Conservation (phyloP, 2,329 filamentous ascomycete species). For the Phialophora tarda region DNA sequence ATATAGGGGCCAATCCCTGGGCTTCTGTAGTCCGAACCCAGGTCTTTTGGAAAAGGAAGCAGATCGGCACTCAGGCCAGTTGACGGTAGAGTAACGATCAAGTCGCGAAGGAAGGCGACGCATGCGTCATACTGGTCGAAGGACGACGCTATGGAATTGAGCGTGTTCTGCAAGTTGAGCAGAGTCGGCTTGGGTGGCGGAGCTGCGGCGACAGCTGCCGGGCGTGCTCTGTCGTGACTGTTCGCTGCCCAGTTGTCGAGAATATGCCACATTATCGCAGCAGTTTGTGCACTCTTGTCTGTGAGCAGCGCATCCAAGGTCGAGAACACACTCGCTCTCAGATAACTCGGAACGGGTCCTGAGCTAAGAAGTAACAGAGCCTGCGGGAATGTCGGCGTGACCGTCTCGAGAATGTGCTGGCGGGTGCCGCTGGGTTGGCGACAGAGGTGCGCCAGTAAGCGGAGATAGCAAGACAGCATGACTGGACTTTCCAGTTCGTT, state of each 20-base stretch:
- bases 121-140: slow-evolving; percentile 89
- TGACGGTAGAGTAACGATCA: slow-evolving; percentile 67
- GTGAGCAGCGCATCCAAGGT: slow-evolving; percentile 76
- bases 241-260: slow-evolving; percentile 39
- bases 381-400: slow-evolving; percentile 71
- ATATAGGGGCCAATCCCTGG: slow-evolving; percentile 91
- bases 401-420: slow-evolving; percentile 71
- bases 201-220: slow-evolving; percentile 18
- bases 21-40: slow-evolving; percentile 77
- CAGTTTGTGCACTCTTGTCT: slow-evolving; percentile 69
- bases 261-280: slow-evolving; percentile 67
- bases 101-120: slow-evolving; percentile 73
- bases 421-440: slow-evolving; percentile 74
- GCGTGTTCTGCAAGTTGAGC: slow-evolving; percentile 63
- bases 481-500: slow-evolving; percentile 94
- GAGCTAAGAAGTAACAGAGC: slow-evolving; percentile 80
- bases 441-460: slow-evolving; percentile 82
- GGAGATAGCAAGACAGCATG: slow-evolving; percentile 93
- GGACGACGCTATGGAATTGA: slow-evolving; percentile 74
- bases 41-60: slow-evolving; percentile 82
- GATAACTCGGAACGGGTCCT: slow-evolving; percentile 73
- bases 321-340: slow-evolving; percentile 83
- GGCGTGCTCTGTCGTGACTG: slow-evolving; percentile 31
- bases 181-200: slow-evolving; percentile 47
- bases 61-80: slow-evolving; percentile 60